Base-by-base conservation (phyloP, 2,329 filamentous ascomycete species). In the Magnaporthiopsis poae region DNA sequence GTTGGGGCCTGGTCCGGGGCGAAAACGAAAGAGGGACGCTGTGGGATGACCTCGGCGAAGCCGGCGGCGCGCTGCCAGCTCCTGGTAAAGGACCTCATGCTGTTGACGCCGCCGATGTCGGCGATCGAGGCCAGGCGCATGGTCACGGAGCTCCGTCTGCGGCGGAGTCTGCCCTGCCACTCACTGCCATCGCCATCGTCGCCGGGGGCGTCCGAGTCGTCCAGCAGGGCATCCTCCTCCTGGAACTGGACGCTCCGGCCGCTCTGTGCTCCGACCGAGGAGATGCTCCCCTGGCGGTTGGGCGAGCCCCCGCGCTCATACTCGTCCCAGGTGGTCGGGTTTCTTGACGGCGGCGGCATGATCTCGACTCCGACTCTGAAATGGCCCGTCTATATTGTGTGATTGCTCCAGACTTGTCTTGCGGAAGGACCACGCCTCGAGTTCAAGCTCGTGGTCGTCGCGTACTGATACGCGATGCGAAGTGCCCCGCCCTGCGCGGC, bases 41-140 rank as follows among this genome's bases (percentile, higher is more conserved):
- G 88, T 5, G 92, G 91, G 46, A 95, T 88, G 71, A 96, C 91
- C 76, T 97, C 93, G 69, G 87, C 85, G 77, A 98, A 98, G 67
- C 85, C 89, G 33, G 92, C 92, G 56, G 94, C 94, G 75, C 94
- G 88, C 77, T 94, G 91, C 90, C 92, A 96, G 72, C 91, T 96
- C 68, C 90, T 86, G 61, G 93, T 91, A 75, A 98, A 98, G 73
- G 93, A 96, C 73, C 95, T 89, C 72, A 98, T 90, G 77, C 91
- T 96, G 80, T 98, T 98, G 68, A 93, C 89, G 64, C 94, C 94
- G 70, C 94, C 95, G 63, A 91, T 88, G 68, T 96, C 88, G 70
- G 84, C 81, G 66, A 89, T 75, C 65, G 82, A 80, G 33, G 84
- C 78, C 52, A 90, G 76, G 46, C 82, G 81, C 69, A 84, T 80